Base-by-base conservation (phyloP, 352 stramenopile species). In the Pythium rishiriense region DNA sequence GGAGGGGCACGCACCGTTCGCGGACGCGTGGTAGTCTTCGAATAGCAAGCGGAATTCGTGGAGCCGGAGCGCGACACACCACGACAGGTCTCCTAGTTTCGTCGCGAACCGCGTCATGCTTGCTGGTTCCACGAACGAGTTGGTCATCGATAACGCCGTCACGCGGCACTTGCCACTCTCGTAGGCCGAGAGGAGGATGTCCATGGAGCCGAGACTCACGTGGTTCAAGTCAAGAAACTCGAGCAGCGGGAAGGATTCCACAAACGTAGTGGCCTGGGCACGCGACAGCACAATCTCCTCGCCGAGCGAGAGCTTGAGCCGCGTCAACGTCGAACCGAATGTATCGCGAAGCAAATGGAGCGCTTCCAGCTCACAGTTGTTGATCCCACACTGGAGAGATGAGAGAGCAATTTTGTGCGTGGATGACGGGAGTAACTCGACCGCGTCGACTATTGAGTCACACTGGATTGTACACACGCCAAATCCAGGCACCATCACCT, bases 131-230 rank as follows among this genome's bases (percentile, higher is more conserved):
- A 48, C 42, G n/a, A n/a, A 48, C 17, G 42, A 48, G n/a, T 48
- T 48, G 21, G n/a, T 28, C 21, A 48, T 11, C 42, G 42, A 48
- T 8, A 48, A 15, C 19, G 12, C 42, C 3, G 19, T 4, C 21
- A 48, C 21, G 8, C 42, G 42, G n/a, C 42, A 48, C 42, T 14
- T 28, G 5, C 7, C 21, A 6, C 42, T 28, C 42, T 24, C 21
- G 14, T 43, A 43, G 25, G 17, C 22, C 24, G 46, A 35, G 46
- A 52, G 1, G 1, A 43, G 37, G 14, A 52, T 17, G 24, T 52
- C 46, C 46, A 52, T 52, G 6, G 46, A 52, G 22, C 46, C 46
- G 11, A 52, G 21, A 42, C 28, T 42, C 48, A 54, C 48, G 25
- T 39, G 28, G 14, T 54, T n/a, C 17, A 54, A 25, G 31, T 41